Conservation (phyloP, 192 early-diverging fungal genomes). For the Coemansia sp. region DNA sequence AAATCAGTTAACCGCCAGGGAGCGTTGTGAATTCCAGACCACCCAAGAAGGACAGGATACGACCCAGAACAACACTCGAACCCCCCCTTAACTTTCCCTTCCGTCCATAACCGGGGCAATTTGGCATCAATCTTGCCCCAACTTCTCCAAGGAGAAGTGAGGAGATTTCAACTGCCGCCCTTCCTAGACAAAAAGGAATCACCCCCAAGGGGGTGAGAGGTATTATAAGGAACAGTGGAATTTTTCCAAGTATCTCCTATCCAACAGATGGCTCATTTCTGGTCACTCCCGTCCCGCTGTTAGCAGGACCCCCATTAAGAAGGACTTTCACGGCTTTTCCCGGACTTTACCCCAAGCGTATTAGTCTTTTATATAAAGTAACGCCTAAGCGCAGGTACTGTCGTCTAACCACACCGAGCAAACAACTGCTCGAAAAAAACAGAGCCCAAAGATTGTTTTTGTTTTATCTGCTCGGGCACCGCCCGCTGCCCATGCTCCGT, state of each 20-base stretch:
- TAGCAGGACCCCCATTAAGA: slow-evolving; percentile 43
- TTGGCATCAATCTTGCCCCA: background rate
- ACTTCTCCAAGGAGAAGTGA: background rate
- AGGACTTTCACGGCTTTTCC: slow-evolving; percentile 35
- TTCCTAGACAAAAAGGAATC: too few relatives aligned
- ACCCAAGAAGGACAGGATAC: too few relatives aligned
- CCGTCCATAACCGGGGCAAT: too few relatives aligned
- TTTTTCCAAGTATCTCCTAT: too few relatives aligned
- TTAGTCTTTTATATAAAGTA: slow-evolving; percentile 26
- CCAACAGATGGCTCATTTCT: slow-evolving; percentile 21
- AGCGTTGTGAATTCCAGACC: slow-evolving; percentile 30
- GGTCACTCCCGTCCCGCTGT: slow-evolving; percentile 50
- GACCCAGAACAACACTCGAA: too few relatives aligned
- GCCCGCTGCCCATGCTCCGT: background rate
- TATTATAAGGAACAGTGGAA: too few relatives aligned
- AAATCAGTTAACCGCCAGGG: slow-evolving; percentile 35
- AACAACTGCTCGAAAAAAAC: too few relatives aligned
- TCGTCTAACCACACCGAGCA: slow-evolving; percentile 27
- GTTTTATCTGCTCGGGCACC: background rate
- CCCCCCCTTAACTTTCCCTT: too few relatives aligned
- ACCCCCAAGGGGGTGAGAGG: too few relatives aligned
- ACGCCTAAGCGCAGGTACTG: slow-evolving; percentile 47
- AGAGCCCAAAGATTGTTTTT: background rate
- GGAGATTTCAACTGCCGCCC: background rate
- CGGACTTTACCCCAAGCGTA: slow-evolving; percentile 47